phyloP scores from a whole-genome alignment of 2,329 filamentous ascomycete genomes.

The Sarocladium kiliense region DNA sequence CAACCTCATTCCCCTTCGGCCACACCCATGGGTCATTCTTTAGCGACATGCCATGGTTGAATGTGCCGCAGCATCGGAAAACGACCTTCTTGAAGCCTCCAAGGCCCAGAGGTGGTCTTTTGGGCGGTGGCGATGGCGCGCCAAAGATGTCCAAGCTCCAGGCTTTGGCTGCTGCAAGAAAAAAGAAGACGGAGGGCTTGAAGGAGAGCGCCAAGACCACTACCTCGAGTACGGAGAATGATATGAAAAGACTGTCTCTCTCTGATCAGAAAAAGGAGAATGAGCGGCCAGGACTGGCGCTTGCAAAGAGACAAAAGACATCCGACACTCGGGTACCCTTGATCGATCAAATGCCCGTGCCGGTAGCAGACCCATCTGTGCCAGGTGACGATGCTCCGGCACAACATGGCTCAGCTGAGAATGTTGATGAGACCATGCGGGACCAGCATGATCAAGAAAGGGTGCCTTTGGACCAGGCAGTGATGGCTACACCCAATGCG shows the following conservation, averaged over 20 bases:
- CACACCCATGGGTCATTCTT: constrained; percentile 45
- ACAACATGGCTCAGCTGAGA: background rate
- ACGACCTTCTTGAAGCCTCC: constrained; percentile 57
- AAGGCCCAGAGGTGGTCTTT: constrained; percentile 58
- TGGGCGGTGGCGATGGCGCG: constrained; percentile 66
- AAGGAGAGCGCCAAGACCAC: constrained; percentile 24
- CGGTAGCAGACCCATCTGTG: background rate
- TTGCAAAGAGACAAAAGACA: constrained; percentile 21
- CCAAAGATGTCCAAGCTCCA: constrained; percentile 86
- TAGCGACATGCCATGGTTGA: constrained; percentile 78
- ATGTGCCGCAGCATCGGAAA: constrained; percentile 60
- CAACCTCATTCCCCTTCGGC: background rate
- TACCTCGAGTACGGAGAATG: constrained; percentile 18
- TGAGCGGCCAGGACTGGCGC: constrained; percentile 10
- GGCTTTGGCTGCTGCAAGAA: constrained; percentile 78
- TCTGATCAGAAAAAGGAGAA: constrained; percentile 25
- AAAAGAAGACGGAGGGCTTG: constrained; percentile 72
- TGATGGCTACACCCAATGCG: constrained; percentile 16
- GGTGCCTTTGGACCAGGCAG: constrained; percentile 5
- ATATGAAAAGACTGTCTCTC: constrained; percentile 26
- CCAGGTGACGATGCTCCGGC: background rate
- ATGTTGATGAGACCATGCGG: background rate
- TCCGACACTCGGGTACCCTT: constrained; percentile 4
- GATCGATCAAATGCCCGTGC: background rate
- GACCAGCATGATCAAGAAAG: background rate